A percentile compares a stretch with the other conserved stretches of the same genome.
Conservation (phyloP, 129 eudicot genomes). For the Chrysanthemum seticuspe region DNA sequence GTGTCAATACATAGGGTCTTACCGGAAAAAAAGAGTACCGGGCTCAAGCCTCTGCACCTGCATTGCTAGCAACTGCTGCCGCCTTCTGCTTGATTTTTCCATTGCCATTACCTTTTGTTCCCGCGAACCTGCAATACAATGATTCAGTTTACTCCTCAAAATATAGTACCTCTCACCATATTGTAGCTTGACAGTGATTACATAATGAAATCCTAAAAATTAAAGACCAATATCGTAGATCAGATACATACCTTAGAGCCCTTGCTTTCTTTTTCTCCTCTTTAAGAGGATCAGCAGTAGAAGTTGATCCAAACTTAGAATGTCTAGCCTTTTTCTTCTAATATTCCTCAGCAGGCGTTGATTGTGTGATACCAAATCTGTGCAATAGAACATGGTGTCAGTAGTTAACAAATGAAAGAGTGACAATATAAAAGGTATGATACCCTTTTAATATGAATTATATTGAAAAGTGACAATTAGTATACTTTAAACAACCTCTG, state of each 20-base stretch:
- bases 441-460: neutral
- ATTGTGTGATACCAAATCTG: constrained; percentile 70
- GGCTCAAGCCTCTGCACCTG: constrained; percentile 58
- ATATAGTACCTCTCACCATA: neutral
- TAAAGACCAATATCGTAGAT: neutral
- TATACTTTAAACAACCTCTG: constrained; percentile 58
- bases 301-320: constrained; percentile 70
- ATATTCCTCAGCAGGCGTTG: constrained; percentile 62
- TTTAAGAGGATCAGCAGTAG: constrained; percentile 52
- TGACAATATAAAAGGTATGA: neutral
- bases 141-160: constrained; percentile 3
- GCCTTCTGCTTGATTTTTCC: constrained; percentile 55
- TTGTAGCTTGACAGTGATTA: neutral
- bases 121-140: constrained; percentile 62
- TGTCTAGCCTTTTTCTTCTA: constrained; percentile 92
- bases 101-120: constrained; percentile 40
- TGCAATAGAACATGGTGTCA: constrained; percentile 8
- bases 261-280: constrained; percentile 96
- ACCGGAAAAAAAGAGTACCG: constrained; percentile 20
- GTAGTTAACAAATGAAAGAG: constrained; percentile 4
- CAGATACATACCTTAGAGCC: constrained; percentile 63
- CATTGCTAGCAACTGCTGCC: constrained; percentile 44
- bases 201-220: neutral
- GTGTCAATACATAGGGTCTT: constrained; percentile 13
- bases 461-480: neutral